Conservation (phyloP, 2,329 filamentous ascomycete species). For the Epichloe scottii region DNA sequence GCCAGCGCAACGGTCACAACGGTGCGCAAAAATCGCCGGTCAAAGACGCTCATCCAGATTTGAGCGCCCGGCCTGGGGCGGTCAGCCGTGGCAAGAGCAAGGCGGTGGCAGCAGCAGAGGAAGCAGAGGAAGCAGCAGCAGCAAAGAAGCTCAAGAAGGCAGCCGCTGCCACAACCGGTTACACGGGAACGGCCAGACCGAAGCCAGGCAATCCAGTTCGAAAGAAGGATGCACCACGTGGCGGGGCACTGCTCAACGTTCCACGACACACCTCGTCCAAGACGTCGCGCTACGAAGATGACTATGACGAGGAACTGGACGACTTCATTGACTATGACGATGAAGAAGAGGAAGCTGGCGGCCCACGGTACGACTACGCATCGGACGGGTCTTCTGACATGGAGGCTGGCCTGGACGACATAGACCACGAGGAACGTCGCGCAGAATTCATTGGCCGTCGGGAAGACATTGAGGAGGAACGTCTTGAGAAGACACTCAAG, state of each 20-base stretch:
- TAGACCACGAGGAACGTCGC: conserved; percentile 56
- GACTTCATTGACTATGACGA: conserved; percentile 52
- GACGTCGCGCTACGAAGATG: conserved; percentile 35
- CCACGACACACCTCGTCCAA: conserved; percentile 18
- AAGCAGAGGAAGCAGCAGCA: conserved; percentile 21
- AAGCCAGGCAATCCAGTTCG: conserved; percentile 25
- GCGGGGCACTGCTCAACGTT: conserved; percentile 28
- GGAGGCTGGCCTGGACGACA: conserved; percentile 63
- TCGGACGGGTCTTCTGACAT: conserved; percentile 63
- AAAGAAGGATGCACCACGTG: conserved; percentile 23
- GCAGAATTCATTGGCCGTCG: conserved; percentile 50
- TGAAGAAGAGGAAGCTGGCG: conserved; percentile 33
- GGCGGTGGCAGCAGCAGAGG: background rate
- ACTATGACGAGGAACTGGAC: conserved; percentile 51
- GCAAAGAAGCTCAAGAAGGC: conserved; percentile 52
- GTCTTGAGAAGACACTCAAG: conserved; percentile 48
- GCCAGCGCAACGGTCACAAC: conserved; percentile 12
- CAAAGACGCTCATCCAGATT: conserved; percentile 2
- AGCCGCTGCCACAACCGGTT: conserved; percentile 49
- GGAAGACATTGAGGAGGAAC: conserved; percentile 55
- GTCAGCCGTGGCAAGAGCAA: conserved; percentile 9
- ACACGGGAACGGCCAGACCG: conserved; percentile 52
- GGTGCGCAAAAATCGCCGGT: conserved; percentile 7
- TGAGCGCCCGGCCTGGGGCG: conserved; percentile 1
- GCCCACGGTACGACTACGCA: conserved; percentile 39